Evolutionary conservation across 257 asterid genomes (phyloP), one percentile per base, ranked within the genome.

Genomic region (Echium plantagineum): DNA sequence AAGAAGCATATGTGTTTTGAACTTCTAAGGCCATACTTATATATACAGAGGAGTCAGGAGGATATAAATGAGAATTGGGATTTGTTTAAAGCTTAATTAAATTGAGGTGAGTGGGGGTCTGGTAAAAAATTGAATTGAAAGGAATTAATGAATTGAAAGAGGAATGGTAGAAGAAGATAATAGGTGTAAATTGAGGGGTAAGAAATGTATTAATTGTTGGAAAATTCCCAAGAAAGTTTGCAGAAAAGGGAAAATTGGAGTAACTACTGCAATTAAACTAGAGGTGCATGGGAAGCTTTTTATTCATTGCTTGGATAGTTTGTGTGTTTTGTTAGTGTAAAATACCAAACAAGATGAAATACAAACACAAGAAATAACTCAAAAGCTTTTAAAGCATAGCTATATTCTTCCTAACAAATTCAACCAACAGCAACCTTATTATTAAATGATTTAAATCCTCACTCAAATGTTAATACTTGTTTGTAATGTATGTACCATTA

Each of bases 241-340:
- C 86, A 77, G 82, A 73, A 78, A 80, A 79, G 32, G 85, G 80
- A 73, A 79, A 78, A 58, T 70, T 68, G 85, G 63, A 67, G 93
- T 75, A 77, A 81, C 73, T 75, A 78, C 78, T 81, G 83, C 76
- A 75, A 82, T 80, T 78, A 76, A 61, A 77, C 66, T 61, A 60
- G 81, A 78, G 17, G 78, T 69, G 84, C 85, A 72, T 74, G 71
- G 69, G 30, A 63, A 70, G 66, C 58, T 30, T 76, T 79, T 15
- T 82, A 81, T 81, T 83, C 82, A 81, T 81, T 83, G 85, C 81
- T 74, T 74, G 67, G 49, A 38, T 65, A 72, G 75, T 74, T 66
- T 73, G 63, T 72, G 57, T 63, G 49, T 67, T 62, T 66, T 63
- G 65, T 58, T 49, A 63, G n/a, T 6, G 32, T n/a, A 31, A 19